Evolutionary conservation across 2,329 filamentous ascomycete species (phyloP).

Genomic region (Cadophora sp.): DNA sequence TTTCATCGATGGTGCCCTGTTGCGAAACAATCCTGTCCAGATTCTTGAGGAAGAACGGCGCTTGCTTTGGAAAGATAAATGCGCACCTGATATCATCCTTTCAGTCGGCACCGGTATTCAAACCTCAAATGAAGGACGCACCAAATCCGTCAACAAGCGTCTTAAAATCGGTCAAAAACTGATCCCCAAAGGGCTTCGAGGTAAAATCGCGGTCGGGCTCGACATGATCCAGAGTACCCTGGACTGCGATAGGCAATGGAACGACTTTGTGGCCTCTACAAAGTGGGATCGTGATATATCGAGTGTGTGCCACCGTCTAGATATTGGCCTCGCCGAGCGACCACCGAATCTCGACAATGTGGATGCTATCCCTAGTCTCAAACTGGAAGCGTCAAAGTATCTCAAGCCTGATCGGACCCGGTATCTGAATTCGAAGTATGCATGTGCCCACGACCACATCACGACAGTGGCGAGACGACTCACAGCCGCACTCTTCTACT

Average conservation of each 20-base stretch:
- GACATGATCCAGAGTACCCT: background rate
- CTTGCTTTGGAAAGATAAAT: constrained; percentile 16
- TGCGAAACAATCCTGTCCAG: constrained; percentile 16
- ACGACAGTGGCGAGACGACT: constrained; percentile 1
- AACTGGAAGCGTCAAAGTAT: background rate
- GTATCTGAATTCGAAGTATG: background rate
- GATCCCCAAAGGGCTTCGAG: constrained; percentile 1
- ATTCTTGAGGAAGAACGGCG: constrained; percentile 12
- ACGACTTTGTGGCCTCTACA: constrained; percentile 1
- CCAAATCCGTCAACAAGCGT: background rate
- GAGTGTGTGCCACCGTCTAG: constrained; percentile 2
- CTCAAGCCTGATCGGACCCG: background rate
- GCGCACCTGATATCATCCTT: background rate
- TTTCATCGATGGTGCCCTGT: constrained; percentile 9
- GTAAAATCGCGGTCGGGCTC: background rate
- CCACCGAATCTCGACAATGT: constrained; percentile 1
- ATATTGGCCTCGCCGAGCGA: background rate
- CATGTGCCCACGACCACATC: constrained; percentile 2
- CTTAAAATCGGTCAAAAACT: constrained; percentile 2
- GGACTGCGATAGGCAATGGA: background rate
- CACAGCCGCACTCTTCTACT: background rate
- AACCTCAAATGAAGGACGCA: background rate
- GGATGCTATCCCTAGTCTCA: background rate
- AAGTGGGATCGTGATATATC: background rate
- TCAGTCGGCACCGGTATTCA: too few species aligned